Percentiles rank a stretch among this genome's conserved stretches.
Conservation (phyloP, 2,329 filamentous ascomycete species). For the Aspergillus sp. region DNA sequence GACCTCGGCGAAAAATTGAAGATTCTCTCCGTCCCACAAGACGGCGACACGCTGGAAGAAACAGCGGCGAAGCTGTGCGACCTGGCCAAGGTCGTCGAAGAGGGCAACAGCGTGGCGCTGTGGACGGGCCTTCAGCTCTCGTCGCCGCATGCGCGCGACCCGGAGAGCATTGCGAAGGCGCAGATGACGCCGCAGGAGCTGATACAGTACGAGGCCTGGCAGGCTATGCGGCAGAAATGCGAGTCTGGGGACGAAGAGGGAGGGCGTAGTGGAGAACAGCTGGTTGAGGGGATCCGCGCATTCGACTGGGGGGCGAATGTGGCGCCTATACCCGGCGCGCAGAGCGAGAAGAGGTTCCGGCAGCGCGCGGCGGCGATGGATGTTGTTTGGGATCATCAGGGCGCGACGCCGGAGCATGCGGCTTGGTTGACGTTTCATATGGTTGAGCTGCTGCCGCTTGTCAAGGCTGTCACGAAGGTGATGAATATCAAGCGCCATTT, state of each 20-base stretch:
- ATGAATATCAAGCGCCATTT: slow-evolving; percentile 14
- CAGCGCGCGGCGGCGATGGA: slow-evolving; percentile 21
- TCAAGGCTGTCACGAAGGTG: slow-evolving; percentile 23
- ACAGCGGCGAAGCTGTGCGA: slow-evolving; percentile 15
- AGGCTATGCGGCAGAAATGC: not conserved
- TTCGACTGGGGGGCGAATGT: slow-evolving; percentile 18
- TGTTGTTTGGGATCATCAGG: slow-evolving; percentile 17
- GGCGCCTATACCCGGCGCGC: slow-evolving; percentile 13
- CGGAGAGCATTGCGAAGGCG: slow-evolving; percentile 11
- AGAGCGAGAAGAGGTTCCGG: slow-evolving; percentile 17
- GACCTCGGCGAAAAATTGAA: slow-evolving; percentile 5
- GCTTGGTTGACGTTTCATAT: slow-evolving; percentile 21
- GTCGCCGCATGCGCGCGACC: slow-evolving; percentile 4
- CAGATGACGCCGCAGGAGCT: slow-evolving; percentile 14
- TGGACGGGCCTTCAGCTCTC: slow-evolving; percentile 16
- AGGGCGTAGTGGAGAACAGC: not conserved
- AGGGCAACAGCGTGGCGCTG: slow-evolving; percentile 19
- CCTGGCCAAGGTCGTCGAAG: slow-evolving; percentile 12
- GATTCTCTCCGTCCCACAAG: slow-evolving; percentile 13
- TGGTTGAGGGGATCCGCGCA: slow-evolving; percentile 1
- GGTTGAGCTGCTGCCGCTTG: slow-evolving; percentile 13
- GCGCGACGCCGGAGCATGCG: slow-evolving; percentile 23
- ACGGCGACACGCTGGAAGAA: slow-evolving; percentile 15
- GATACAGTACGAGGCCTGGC: slow-evolving; percentile 9
- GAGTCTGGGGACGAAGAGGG: not conserved